Evolutionary conservation across 2,329 filamentous ascomycete species (phyloP), one percentile per base, ranked within the genome.

Genomic region (Raffaelea ambrosiae): DNA sequence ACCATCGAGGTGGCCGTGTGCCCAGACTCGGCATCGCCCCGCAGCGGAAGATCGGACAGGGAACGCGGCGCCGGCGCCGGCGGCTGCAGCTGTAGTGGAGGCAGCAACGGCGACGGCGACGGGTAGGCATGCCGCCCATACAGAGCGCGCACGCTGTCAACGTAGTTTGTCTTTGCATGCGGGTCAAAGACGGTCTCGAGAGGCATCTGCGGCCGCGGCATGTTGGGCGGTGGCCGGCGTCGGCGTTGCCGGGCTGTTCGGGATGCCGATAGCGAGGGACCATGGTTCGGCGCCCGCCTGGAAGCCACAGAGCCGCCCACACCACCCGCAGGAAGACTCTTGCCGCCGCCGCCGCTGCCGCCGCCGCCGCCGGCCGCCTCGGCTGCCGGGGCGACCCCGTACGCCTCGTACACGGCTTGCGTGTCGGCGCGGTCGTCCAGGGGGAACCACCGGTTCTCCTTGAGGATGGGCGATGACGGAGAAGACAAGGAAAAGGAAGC

Each of bases 101-200:
- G n/a, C n/a, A n/a, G n/a, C n/a, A n/a, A n/a, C n/a, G n/a, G 64
- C 0, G 65, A 62, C 3, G 66, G 64, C 23, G 63, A 62, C 29
- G n/a, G 23, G n/a, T 21, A 18, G 38, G 5, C 16, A 35, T 9
- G 18, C 35, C 65, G 66, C 18, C 76, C 74, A 55, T 83, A 83
- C 54, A 82, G 81, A 39, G 69, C 68, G 22, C 75, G 68, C 14
- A 77, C 79, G 51, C 82, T 82, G 51, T 83, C 79, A 21, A 79
- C 72, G 52, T 84, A 83, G 51, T 72, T 80, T 1, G 79, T 77
- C 35, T 80, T 73, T 1, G 80, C 83, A 57, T 83, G 80, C 7
- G 78, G 79, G 49, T 84, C 79, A 57, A 84, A 84, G 0, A 83
- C 66, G 52, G 81, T 82, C 53, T 83, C 79, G 4, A 84, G 61